Evolutionary conservation across 2,329 filamentous ascomycete species (phyloP), one percentile per base, ranked within the genome.

Genomic region (Fusarium subglutinans): DNA sequence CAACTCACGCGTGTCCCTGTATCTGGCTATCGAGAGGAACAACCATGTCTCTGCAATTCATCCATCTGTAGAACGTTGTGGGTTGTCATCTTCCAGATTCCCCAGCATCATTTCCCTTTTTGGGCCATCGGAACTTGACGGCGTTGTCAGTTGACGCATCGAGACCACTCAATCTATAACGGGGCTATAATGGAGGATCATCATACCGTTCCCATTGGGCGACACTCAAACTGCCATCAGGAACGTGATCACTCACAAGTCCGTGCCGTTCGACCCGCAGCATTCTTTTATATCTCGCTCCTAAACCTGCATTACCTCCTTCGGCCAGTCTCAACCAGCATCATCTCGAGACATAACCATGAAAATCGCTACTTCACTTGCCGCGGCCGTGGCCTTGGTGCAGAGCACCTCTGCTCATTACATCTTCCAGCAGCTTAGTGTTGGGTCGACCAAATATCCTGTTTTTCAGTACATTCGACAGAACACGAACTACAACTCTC

Each of bases 401-500:
- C 64, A 67, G 5, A 67, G 63, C 7, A 15, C 53, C 5, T 67
- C 51, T 18, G 64, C 63, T 3, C 64, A 67, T 41, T 67, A 67
- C 0, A 67, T 67, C 20, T 67, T 67, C 11, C 64, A 67, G 33
- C 64, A 67, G 37, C 53, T 67, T 2, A 51, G 24, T 30, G 64
- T 67, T 37, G 64, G 64, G 1, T 67, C 64, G 1, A 67, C 64
- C 1, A 67, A 67, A 8, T 67, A 67, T 6, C 64, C 64, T 0
- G 38, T 67, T 1, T 67, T 67, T 1, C 63, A 67, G 62, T 67
- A 67, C 15, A 67, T 67, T 20, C 51, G 64, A 17, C 51, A 67
- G 8, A 67, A 67, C 63, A 45, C 64, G 2, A 67, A 67, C 38
- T 67, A 67, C 13, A 67, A 67, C 63, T 67, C 64, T 53, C 64